Evolutionary conservation across 2,329 filamentous ascomycete species (phyloP), one percentile per base, ranked within the genome.

Genomic region (Penicillium sp.): DNA sequence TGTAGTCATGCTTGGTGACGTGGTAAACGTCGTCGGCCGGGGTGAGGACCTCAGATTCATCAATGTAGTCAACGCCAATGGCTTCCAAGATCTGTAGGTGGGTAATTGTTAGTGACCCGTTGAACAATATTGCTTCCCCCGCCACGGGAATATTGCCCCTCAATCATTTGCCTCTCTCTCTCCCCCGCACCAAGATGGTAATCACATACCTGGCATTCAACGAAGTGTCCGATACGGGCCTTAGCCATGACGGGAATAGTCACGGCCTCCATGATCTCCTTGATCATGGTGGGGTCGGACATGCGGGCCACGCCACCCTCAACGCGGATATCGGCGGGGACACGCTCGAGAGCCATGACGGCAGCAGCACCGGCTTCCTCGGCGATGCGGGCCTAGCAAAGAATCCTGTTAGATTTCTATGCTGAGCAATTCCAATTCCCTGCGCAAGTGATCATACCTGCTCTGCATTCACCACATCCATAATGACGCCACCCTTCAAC

Each of bases 181-280:
- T 49, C 45, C 51, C 45, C 45, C 51, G 45, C 51, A 49, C 26
- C 18, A 23, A 38, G 32, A 18, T 16, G 23, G 43, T 34, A 23
- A 16, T 26, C 34, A 66, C 70, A 50, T 76, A 84, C 83, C 81
- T 90, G 93, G 79, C 92, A 97, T 80, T 99, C 94, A 67, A 97
- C 93, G 65, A 97, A 92, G 79, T 99, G 94, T 35, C 94, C 94
- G 72, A 97, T 99, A 71, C 94, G 85, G 23, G 93, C 93, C 80
- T 99, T 99, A 61, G 94, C 94, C 94, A 99, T 97, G 75, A 99
- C 94, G 66, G 94, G 94, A 67, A 97, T 97, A 50, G 93, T 97
- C 43, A 97, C 94, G 38, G 91, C 87, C 3, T 82, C 85, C 85
- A 97, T 95, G 73, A 99, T 97, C 75, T 92, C 90, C 77, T 89